Percentiles rank a stretch among this genome's conserved stretches.
Conservation (phyloP, 306 rosid genomes). For the Parietaria judaica region DNA sequence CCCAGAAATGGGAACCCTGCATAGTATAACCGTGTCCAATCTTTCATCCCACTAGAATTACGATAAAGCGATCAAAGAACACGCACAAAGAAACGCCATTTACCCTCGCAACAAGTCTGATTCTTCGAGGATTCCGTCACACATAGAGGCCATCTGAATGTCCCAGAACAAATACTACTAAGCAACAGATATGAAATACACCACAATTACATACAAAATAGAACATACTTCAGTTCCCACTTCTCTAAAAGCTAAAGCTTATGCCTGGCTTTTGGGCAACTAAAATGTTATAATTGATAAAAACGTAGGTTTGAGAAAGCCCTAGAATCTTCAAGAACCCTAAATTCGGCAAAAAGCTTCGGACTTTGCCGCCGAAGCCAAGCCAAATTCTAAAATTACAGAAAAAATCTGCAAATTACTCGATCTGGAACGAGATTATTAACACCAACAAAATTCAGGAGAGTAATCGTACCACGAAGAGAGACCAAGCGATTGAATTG, state of each 20-base stretch:
- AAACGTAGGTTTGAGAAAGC: neutral
- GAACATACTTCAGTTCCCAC: no score
- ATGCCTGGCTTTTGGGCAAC: no score
- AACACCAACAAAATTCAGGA: neutral
- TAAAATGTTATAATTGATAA: neutral
- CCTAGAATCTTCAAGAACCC: neutral
- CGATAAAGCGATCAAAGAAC: neutral
- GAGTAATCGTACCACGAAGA: constrained; percentile 28
- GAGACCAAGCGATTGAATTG: constrained; percentile 31
- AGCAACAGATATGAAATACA: no score
- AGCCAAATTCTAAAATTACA: neutral
- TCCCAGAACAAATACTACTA: neutral
- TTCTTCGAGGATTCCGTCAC: constrained; percentile 8
- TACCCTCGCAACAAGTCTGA: constrained; percentile 18
- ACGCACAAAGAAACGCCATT: constrained; percentile 4
- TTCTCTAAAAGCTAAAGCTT: no score
- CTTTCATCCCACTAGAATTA: neutral
- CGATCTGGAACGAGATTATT: neutral
- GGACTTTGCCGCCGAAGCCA: neutral
- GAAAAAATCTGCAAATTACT: neutral
- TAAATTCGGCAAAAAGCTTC: neutral
- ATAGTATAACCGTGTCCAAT: neutral
- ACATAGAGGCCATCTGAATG: constrained; percentile 21
- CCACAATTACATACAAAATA: no score
- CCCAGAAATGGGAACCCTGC: constrained; percentile 43